These are phyloP conservation scores for Nicotiana tomentosiformis DNA, from an alignment of 257 asterid species.

Conservation along the genomic window DNA sequence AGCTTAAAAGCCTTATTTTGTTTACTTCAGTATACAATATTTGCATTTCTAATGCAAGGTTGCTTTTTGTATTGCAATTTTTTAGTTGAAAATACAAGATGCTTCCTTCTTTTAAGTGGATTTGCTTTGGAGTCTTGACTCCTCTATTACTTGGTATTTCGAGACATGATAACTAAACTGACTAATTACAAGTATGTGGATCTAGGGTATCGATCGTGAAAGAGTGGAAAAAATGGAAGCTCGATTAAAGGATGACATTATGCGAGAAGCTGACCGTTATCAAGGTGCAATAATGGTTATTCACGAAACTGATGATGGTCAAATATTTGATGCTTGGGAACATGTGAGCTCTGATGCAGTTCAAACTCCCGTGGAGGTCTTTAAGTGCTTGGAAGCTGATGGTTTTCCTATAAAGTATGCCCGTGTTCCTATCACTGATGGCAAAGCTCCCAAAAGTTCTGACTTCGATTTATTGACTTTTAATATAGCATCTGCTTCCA, in stretches of 20 bases:
- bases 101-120: neutral
- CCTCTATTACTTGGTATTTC: neutral
- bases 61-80: neutral
- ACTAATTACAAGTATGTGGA: conserved; percentile 13
- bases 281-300: conserved; percentile 93
- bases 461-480: conserved; percentile 73
- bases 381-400: conserved; percentile 69
- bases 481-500: conserved; percentile 88
- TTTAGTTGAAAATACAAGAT: neutral
- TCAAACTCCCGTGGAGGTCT: conserved; percentile 94
- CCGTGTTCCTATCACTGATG: conserved; percentile 97
- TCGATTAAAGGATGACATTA: conserved; percentile 87
- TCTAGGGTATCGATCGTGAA: conserved; percentile 88
- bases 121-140: neutral
- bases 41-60: neutral
- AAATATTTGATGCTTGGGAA: conserved; percentile 94
- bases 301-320: conserved; percentile 87
- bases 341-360: conserved; percentile 61
- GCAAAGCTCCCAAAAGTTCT: conserved; percentile 98
- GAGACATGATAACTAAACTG: neutral
- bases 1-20: neutral
- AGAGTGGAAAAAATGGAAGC: conserved; percentile 98
- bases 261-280: conserved; percentile 87
- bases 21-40: neutral
- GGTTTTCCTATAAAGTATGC: conserved; percentile 91